These are phyloP conservation scores for Aotearoamyces nothofagi DNA, from an alignment of 2,329 filamentous ascomycete species.

Conservation along the genomic window DNA sequence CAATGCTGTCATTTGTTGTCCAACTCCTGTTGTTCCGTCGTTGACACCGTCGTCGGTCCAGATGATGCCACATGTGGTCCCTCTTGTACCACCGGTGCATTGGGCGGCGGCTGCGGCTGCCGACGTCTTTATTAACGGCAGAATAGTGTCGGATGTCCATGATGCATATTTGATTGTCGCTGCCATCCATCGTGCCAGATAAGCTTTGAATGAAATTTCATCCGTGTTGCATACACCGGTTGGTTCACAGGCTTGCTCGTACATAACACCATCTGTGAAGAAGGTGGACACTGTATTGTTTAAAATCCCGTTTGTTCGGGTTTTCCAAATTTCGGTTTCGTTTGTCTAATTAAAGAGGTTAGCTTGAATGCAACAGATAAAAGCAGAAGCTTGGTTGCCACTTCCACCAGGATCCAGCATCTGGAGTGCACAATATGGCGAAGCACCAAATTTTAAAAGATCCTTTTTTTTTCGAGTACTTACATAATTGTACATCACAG, in stretches of 20 bases:
- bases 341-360: conserved; percentile 24
- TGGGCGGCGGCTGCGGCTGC: conserved; percentile 36
- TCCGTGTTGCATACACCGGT: conserved; percentile 41
- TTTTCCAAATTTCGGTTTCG: conserved; percentile 20
- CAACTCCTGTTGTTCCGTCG: conserved; percentile 30
- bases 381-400: too few species aligned
- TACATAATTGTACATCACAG: conserved; percentile 30
- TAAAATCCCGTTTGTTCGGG: conserved; percentile 17
- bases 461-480: too few species aligned
- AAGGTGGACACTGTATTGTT: conserved; percentile 18
- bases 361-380: too few species aligned
- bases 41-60: conserved; percentile 28
- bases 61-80: conserved; percentile 26
- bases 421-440: too few species aligned
- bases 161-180: conserved; percentile 40
- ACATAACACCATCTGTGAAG: conserved; percentile 26
- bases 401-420: too few species aligned
- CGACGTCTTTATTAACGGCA: conserved; percentile 34
- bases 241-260: conserved; percentile 50
- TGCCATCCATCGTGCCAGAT: conserved; percentile 44
- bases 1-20: conserved; percentile 38
- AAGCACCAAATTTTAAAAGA: too few species aligned
- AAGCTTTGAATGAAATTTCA: conserved; percentile 49
- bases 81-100: conserved; percentile 31
- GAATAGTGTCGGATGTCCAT: conserved; percentile 32